phyloP scores from a whole-genome alignment of 2,329 filamentous ascomycete species.

The Botrytis cinerea region DNA sequence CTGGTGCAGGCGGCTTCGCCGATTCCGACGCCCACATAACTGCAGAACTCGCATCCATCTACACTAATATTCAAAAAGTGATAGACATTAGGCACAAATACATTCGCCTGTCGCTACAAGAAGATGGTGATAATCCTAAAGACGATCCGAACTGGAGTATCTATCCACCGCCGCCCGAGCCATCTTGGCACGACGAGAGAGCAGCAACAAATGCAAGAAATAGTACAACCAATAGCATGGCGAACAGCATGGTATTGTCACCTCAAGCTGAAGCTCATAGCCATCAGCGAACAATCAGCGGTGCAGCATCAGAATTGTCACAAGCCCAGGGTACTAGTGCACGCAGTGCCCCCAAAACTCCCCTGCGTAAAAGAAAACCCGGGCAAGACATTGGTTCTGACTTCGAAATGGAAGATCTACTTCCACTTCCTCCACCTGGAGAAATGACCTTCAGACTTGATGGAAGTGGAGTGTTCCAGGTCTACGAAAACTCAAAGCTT shows the following conservation, averaged over 20 bases:
- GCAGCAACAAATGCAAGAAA: slow-evolving; percentile 40
- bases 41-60: slow-evolving; percentile 81
- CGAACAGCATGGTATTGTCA: slow-evolving; percentile 40
- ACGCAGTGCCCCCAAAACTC: slow-evolving; percentile 47
- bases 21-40: slow-evolving; percentile 78
- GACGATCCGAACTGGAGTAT: slow-evolving; percentile 82
- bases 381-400: slow-evolving; percentile 91
- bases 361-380: slow-evolving; percentile 71
- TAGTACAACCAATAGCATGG: slow-evolving; percentile 52
- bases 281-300: slow-evolving; percentile 25
- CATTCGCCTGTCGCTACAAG: slow-evolving; percentile 80
- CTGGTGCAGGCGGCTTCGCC: slow-evolving; percentile 62
- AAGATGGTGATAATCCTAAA: slow-evolving; percentile 81
- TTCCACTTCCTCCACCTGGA: slow-evolving; percentile 70
- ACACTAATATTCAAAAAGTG: slow-evolving; percentile 87
- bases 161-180: slow-evolving; percentile 88
- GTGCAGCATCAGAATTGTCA: slow-evolving; percentile 4
- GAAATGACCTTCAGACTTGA: slow-evolving; percentile 77
- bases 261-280: slow-evolving; percentile 37
- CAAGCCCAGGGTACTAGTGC: slow-evolving; percentile 40
- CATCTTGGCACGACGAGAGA: slow-evolving; percentile 72
- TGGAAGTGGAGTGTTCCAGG: slow-evolving; percentile 84
- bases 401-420: slow-evolving; percentile 77
- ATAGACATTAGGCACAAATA: slow-evolving; percentile 87
- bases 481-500: slow-evolving; percentile 72